These are phyloP conservation scores for Tuber melanosporum DNA, from an alignment of 495 filamentous ascomycete species.

Conservation along the genomic window DNA sequence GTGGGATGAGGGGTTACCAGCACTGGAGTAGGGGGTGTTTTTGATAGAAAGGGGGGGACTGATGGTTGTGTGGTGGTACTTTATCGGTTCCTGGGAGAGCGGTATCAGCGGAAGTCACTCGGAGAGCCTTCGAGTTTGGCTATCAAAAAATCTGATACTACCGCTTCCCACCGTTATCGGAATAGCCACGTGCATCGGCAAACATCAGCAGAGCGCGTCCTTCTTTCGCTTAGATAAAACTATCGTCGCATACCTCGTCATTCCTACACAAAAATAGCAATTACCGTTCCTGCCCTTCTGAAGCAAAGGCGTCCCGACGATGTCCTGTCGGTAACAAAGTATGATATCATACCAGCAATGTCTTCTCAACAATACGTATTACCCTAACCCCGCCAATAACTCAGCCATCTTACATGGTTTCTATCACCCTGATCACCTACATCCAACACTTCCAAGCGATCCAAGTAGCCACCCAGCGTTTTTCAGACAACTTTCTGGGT, in stretches of 20 bases:
- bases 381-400: not conserved
- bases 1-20: constrained; percentile 33
- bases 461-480: not conserved
- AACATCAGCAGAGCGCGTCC: not conserved
- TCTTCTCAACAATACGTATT: not conserved
- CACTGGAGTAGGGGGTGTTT: constrained; percentile 11
- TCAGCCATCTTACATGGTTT: not conserved
- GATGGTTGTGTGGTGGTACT: not conserved
- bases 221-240: not conserved
- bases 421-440: not conserved
- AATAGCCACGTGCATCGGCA: not conserved
- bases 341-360: not conserved
- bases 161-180: not conserved
- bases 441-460: not conserved
- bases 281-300: not conserved
- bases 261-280: not conserved
- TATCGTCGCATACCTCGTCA: not conserved
- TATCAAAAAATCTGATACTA: not conserved
- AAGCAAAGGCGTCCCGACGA: not conserved
- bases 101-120: not conserved
- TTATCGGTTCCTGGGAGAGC: not conserved
- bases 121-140: not conserved
- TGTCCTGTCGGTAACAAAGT: not conserved
- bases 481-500: not conserved
- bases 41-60: not conserved